Percentiles rank a stretch among this genome's conserved stretches.
Evolutionary conservation across 768 basidiomycete species (phyloP).

Genomic region (Suillus decipiens): DNA sequence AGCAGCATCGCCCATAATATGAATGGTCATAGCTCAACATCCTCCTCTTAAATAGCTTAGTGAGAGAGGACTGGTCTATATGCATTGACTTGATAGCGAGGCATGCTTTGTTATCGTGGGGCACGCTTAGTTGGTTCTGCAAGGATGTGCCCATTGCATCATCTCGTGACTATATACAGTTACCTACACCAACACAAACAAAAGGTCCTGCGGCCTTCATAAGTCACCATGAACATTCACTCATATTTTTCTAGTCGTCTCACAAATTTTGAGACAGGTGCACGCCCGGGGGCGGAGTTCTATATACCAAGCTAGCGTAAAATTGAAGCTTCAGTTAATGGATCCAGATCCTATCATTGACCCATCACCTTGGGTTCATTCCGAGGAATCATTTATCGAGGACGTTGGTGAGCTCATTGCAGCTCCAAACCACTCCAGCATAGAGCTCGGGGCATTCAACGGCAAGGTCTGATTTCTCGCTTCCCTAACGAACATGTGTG

Average conservation of each 20-base stretch:
- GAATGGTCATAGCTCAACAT: background rate
- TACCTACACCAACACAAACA: constrained; percentile 5
- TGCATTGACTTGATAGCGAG: constrained; percentile 2
- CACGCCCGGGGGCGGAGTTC: background rate
- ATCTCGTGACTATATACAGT: background rate
- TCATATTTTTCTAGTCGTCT: background rate
- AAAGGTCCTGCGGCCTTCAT: background rate
- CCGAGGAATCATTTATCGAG: background rate
- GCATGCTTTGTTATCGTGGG: background rate
- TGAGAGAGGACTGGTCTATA: constrained; percentile 8
- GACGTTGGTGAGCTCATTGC: constrained; percentile 7
- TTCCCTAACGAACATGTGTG: background rate
- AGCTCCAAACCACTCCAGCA: constrained; percentile 1
- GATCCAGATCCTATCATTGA: background rate
- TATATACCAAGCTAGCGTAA: constrained; percentile 7
- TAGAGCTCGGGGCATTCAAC: background rate
- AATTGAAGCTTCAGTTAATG: background rate
- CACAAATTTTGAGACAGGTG: background rate
- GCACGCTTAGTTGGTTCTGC: background rate
- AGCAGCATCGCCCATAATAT: background rate
- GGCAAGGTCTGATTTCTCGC: background rate
- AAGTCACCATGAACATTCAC: background rate
- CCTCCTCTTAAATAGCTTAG: background rate
- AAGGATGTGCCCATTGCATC: constrained; percentile 8
- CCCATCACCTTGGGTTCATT: background rate